These are phyloP conservation scores for Flaveria sonorensis DNA, from an alignment of 129 eudicot species.

Conservation along the genomic window DNA sequence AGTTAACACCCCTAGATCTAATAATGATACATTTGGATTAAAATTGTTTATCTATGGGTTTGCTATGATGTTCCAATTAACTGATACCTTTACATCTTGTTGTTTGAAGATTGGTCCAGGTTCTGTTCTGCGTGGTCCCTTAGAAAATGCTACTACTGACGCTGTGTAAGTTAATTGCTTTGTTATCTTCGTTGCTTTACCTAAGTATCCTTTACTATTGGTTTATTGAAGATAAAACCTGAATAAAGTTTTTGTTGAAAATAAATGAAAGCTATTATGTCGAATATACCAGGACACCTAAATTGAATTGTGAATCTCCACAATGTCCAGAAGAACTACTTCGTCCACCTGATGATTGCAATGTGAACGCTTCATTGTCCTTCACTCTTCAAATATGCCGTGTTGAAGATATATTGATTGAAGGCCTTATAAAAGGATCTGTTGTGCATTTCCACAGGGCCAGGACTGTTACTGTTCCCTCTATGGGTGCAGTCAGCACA, in stretches of 20 bases:
- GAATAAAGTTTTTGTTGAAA: background rate
- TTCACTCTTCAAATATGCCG: slow-evolving; percentile 96
- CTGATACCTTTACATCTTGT: slow-evolving; percentile 27
- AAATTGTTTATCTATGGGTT: background rate
- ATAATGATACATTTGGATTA: background rate
- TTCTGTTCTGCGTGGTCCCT: slow-evolving; percentile 85
- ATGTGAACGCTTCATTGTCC: slow-evolving; percentile 84
- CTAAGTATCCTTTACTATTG: slow-evolving; percentile 6
- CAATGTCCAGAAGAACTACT: slow-evolving; percentile 83
- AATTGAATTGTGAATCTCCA: slow-evolving; percentile 65
- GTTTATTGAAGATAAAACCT: background rate
- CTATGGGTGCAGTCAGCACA: slow-evolving; percentile 77
- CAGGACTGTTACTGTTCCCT: slow-evolving; percentile 59
- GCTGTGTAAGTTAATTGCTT: slow-evolving; percentile 62
- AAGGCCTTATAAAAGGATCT: slow-evolving; percentile 85
- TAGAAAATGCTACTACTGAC: slow-evolving; percentile 62
- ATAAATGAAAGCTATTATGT: slow-evolving; percentile 5
- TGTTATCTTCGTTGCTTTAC: slow-evolving; percentile 12
- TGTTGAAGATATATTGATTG: slow-evolving; percentile 94
- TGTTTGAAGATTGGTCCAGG: slow-evolving; percentile 88
- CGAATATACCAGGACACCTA: slow-evolving; percentile 66
- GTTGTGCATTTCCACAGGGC: slow-evolving; percentile 95
- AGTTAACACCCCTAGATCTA: background rate
- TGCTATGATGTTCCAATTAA: slow-evolving; percentile 8
- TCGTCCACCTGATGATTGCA: slow-evolving; percentile 96